phyloP scores from a whole-genome alignment of 352 stramenopile genomes.

The Phytophthora aleatoria region DNA sequence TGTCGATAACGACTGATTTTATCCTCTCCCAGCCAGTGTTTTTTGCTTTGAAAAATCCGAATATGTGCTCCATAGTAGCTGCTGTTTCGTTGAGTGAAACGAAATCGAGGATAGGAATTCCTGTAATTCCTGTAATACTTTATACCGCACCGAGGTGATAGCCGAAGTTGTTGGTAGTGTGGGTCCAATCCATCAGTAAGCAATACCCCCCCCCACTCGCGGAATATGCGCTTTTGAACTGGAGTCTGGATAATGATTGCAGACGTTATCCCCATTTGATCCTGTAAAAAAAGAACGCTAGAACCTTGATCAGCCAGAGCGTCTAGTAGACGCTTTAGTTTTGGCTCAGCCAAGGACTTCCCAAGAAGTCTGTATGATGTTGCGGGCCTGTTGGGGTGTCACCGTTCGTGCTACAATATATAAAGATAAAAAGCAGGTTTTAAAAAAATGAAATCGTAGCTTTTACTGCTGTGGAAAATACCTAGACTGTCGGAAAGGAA shows the following conservation, averaged over 20 bases:
- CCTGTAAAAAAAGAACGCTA: constrained; percentile 1
- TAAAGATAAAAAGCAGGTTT: not conserved
- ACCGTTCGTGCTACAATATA: not conserved
- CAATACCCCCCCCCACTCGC: not conserved
- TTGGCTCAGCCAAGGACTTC: not conserved
- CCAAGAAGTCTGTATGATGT: not conserved
- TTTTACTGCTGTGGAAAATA: not conserved
- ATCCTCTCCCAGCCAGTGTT: not conserved
- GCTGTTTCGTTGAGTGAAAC: constrained; percentile 15
- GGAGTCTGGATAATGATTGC: not conserved
- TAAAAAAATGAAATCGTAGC: not conserved
- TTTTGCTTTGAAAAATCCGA: constrained; percentile 33
- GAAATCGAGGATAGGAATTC: constrained; percentile 28
- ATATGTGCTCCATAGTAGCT: constrained; percentile 7
- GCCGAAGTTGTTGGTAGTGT: not conserved
- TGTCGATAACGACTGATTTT: constrained; percentile 6
- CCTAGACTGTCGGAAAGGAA: not conserved
- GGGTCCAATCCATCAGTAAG: constrained; percentile 3
- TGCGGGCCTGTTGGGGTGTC: not conserved
- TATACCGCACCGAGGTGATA: constrained; percentile 3
- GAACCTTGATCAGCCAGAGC: not conserved
- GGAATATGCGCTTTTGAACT: not conserved
- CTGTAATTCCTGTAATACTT: too few species aligned
- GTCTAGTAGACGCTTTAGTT: not conserved
- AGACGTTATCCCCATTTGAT: constrained; percentile 12